A percentile compares a stretch with the other conserved stretches of the same genome.
Conservation (phyloP, 164 flowering plant species). For the Vitis rupestris region DNA sequence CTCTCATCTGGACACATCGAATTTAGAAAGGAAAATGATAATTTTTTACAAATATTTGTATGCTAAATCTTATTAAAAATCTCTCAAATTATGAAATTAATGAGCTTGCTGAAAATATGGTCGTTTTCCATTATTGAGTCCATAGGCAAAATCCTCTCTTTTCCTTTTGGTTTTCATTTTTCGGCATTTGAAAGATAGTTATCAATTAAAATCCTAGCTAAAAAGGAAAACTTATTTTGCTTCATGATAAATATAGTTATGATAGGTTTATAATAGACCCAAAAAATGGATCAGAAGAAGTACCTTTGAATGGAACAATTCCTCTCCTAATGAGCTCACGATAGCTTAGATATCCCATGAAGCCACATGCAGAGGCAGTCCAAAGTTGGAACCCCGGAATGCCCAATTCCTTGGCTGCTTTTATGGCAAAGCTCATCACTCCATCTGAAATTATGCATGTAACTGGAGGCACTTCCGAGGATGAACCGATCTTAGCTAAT, state of each 20-base stretch:
- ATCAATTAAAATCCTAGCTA: no score
- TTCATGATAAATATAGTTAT: no score
- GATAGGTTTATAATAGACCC: neutral
- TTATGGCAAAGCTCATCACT: constrained; percentile 36
- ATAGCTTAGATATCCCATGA: constrained; percentile 28
- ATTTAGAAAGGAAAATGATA: neutral
- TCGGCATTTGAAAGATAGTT: no score
- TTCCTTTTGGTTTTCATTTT: no score
- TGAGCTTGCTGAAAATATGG: no score
- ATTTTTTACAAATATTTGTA: no score
- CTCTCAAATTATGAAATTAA: no score
- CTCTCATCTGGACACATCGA: constrained; percentile 26
- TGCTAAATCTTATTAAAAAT: no score
- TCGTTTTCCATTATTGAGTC: no score
- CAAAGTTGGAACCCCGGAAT: constrained; percentile 38
- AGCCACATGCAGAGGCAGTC: constrained; percentile 41
- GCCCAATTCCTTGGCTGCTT: constrained; percentile 41
- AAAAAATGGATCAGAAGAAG: neutral
- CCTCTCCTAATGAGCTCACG: constrained; percentile 30
- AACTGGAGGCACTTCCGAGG: constrained; percentile 30
- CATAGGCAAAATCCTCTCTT: no score
- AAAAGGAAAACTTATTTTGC: no score
- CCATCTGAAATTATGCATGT: constrained; percentile 47
- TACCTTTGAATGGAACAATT: constrained; percentile 52
- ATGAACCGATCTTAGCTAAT: constrained; percentile 20